Percentiles rank a stretch among this genome's conserved stretches.
These are phyloP conservation scores for Dissoconium aciculare DNA, from an alignment of 2,329 filamentous ascomycete species.

Conservation along the genomic window DNA sequence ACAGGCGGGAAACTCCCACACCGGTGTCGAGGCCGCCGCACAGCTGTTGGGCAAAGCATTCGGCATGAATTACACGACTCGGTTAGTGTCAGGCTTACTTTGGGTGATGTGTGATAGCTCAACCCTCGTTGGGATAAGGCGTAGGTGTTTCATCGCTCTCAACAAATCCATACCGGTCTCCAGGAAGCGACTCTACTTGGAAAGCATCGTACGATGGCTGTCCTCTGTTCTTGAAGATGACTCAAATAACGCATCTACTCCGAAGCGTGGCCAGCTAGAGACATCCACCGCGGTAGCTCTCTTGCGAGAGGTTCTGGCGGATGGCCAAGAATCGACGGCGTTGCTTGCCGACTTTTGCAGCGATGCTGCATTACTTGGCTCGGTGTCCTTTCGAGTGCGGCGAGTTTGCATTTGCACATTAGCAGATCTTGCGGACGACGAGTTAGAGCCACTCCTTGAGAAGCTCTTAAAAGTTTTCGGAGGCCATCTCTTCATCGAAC, in stretches of 20 bases:
- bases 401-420: conserved; percentile 18
- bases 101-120: background rate
- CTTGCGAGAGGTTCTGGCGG: too few relatives aligned
- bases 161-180: conserved; percentile 8
- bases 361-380: conserved; percentile 13
- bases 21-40: conserved; percentile 20
- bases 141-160: conserved; percentile 1
- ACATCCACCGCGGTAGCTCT: background rate
- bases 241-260: conserved; percentile 4
- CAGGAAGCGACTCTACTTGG: conserved; percentile 30
- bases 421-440: conserved; percentile 10
- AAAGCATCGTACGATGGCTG: conserved; percentile 21
- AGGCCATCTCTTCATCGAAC: conserved; percentile 73
- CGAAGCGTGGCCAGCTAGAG: background rate
- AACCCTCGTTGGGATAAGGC: background rate
- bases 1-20: conserved; percentile 8
- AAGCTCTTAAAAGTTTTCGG: conserved; percentile 62
- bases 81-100: background rate
- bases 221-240: conserved; percentile 5
- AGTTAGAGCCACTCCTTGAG: conserved; percentile 44
- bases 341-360: conserved; percentile 12
- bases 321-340: too few relatives aligned
- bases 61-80: conserved; percentile 50
- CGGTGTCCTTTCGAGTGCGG: conserved; percentile 13
- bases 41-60: conserved; percentile 44